A percentile compares a stretch with the other conserved stretches of the same genome.
Evolutionary conservation across 441 rosid species (phyloP).

Genomic region (Hura crepitans): DNA sequence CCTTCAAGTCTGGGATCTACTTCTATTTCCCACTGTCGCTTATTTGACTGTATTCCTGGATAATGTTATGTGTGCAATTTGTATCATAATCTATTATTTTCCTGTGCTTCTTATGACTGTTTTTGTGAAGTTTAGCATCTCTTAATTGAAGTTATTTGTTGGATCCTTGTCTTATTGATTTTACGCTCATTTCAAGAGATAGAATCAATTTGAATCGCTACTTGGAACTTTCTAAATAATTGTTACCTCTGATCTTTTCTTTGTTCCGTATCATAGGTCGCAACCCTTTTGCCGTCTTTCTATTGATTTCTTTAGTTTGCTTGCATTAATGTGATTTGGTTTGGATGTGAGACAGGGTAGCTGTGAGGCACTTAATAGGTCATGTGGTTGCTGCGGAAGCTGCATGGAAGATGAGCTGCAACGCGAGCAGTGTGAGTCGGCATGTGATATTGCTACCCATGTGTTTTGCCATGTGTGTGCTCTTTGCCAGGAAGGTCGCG

Average conservation of each 20-base stretch:
- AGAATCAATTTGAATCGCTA: not conserved
- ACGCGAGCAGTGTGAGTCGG: slow-evolving; percentile 67
- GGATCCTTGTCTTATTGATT: not conserved
- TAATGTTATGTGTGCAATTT: not conserved
- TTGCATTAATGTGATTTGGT: not conserved
- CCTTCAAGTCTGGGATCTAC: not conserved
- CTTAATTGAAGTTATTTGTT: not conserved
- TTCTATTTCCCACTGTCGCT: not conserved
- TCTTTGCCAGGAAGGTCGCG: slow-evolving; percentile 96
- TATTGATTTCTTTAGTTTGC: not conserved
- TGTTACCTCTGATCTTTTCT: not conserved
- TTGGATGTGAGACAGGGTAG: slow-evolving; percentile 53
- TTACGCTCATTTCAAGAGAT: not conserved
- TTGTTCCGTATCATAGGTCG: not conserved
- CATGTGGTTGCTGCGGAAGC: slow-evolving; percentile 81
- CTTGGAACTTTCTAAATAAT: not conserved
- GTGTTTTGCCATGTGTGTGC: slow-evolving; percentile 79
- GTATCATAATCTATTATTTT: not conserved
- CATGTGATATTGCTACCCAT: slow-evolving; percentile 75
- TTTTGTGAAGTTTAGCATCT: slow-evolving; percentile 3
- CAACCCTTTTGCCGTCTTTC: not conserved
- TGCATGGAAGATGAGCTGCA: slow-evolving; percentile 66
- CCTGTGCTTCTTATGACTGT: not conserved
- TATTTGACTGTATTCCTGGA: not conserved
- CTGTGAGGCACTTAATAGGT: slow-evolving; percentile 75